A percentile compares a stretch with the other conserved stretches of the same genome.
phyloP scores from a whole-genome alignment of 2,329 filamentous ascomycete species.

The Aaosphaeria arxii region DNA sequence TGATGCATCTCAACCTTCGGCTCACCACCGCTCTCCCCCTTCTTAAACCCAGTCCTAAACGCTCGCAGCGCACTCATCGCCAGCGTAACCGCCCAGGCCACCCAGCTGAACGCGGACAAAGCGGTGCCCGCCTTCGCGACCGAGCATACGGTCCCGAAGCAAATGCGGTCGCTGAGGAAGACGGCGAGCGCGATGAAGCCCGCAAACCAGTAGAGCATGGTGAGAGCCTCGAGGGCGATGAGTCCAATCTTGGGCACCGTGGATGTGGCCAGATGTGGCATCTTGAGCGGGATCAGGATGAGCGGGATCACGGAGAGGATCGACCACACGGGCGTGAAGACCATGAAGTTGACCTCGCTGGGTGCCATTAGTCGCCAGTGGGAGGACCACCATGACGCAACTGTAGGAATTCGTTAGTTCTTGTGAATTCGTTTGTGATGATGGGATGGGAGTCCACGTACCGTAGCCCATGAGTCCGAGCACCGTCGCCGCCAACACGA shows the following conservation, averaged over 20 bases:
- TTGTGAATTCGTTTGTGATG: constrained; percentile 9
- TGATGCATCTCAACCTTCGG: constrained; percentile 40
- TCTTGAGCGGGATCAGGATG: constrained; percentile 62
- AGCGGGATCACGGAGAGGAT: constrained; percentile 66
- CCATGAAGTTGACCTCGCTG: constrained; percentile 67
- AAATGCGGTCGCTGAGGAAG: constrained; percentile 57
- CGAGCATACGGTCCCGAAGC: constrained; percentile 56
- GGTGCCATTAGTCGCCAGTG: constrained; percentile 55
- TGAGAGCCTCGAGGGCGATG: constrained; percentile 66
- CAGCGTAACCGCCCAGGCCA: constrained; percentile 42
- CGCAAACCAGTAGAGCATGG: constrained; percentile 86
- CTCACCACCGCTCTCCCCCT: constrained; percentile 9
- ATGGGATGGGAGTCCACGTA: constrained; percentile 40
- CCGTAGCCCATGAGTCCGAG: constrained; percentile 73
- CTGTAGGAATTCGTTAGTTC: constrained; percentile 36
- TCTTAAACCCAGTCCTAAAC: constrained; percentile 14
- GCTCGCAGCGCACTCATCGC: constrained; percentile 25
- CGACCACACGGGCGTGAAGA: constrained; percentile 78
- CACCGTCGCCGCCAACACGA: constrained; percentile 68
- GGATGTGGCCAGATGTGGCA: constrained; percentile 33
- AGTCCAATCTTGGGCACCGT: constrained; percentile 59
- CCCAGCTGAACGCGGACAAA: constrained; percentile 66
- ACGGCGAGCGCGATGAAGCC: constrained; percentile 77
- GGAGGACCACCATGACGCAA: constrained; percentile 52
- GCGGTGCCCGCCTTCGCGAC: constrained; percentile 62